Conservation (phyloP, 225 moss, liverwort and hornwort species). For the Neckera pumila region DNA sequence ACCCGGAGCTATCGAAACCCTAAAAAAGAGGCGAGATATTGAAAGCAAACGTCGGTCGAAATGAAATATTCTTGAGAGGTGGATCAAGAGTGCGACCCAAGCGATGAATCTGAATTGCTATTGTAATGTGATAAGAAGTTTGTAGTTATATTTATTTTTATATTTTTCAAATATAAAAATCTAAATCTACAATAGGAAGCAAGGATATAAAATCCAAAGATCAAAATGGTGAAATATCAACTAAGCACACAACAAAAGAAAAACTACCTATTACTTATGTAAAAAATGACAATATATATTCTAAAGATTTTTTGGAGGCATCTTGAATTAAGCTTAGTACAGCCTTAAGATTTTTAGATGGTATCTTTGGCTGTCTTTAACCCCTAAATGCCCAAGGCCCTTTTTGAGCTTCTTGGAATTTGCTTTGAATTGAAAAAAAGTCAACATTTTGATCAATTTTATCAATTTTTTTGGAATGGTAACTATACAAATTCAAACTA, state of each 20-base stretch:
- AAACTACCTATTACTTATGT: no score
- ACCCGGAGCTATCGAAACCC: background rate
- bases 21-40: background rate
- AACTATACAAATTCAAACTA: no score
- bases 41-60: background rate
- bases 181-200: background rate
- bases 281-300: background rate
- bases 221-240: background rate
- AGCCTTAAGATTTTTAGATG: background rate
- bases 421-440: no score
- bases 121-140: background rate
- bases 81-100: background rate
- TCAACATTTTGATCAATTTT: no score
- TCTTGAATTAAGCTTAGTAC: background rate
- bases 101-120: background rate
- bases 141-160: no score
- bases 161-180: background rate
- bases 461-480: no score
- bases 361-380: rapidly evolving
- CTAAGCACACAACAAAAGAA: no score
- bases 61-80: background rate
- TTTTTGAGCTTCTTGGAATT: no score
- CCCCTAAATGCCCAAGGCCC: no score
- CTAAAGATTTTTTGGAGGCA: background rate
- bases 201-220: background rate